Conservation (phyloP, 2,329 filamentous ascomycete genomes). For the Xylaria sp. region DNA sequence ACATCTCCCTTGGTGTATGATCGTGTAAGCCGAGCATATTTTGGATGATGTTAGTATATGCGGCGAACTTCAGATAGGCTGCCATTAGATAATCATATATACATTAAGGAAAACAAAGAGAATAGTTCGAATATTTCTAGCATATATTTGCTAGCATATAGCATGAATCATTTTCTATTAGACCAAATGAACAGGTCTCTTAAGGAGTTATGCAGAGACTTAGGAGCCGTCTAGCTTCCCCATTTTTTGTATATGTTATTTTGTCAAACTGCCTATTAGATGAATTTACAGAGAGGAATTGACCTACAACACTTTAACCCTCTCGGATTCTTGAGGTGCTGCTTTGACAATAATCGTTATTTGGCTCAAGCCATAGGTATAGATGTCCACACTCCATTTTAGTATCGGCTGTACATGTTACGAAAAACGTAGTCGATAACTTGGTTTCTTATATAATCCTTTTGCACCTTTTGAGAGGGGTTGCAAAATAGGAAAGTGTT, state of each 20-base stretch:
- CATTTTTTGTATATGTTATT: background rate
- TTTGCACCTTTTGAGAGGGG: too few species aligned
- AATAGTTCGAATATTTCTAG: too few species aligned
- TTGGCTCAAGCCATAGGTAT: background rate
- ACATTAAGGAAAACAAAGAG: background rate
- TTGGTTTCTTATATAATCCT: background rate
- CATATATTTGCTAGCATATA: too few species aligned
- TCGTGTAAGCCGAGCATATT: background rate
- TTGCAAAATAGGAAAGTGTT: background rate
- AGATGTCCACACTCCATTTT: too few species aligned
- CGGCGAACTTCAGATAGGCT: background rate
- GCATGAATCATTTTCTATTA: too few species aligned
- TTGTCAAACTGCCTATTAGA: background rate
- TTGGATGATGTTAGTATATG: background rate
- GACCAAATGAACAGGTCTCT: too few species aligned
- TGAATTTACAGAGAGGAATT: background rate
- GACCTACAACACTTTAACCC: background rate
- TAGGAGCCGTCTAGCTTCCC: too few species aligned
- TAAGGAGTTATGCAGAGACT: too few species aligned
- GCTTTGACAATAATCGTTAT: background rate
- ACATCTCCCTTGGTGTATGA: too few species aligned
- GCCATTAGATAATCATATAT: background rate
- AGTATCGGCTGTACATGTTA: background rate
- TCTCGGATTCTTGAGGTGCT: background rate
- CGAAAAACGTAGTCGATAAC: background rate